Evolutionary conservation across 108 stramenopile genomes (phyloP).

Genomic region (Mayamaea pseudoterrestris): DNA sequence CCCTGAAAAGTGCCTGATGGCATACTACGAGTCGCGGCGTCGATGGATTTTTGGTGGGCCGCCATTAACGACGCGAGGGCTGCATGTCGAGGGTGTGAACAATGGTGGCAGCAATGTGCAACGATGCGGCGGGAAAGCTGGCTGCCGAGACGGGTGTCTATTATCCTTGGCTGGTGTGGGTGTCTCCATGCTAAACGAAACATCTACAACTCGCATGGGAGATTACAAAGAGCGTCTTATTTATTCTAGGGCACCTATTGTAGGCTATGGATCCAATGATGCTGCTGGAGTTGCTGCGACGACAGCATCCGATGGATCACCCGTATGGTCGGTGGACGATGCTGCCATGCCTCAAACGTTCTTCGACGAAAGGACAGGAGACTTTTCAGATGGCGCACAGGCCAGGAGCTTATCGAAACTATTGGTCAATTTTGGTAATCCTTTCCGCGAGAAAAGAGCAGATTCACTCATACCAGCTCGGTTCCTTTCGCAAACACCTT

Average conservation of each 20-base stretch:
- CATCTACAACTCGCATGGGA: slow-evolving; percentile 52
- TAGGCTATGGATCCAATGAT: slow-evolving; percentile 70
- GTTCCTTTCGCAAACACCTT: slow-evolving; percentile 44
- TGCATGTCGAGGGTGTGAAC: slow-evolving; percentile 60
- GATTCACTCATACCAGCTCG: slow-evolving; percentile 51
- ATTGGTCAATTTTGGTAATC: slow-evolving; percentile 70
- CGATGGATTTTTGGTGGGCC: slow-evolving; percentile 77
- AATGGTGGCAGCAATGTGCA: slow-evolving; percentile 70
- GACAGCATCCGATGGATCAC: slow-evolving; percentile 60
- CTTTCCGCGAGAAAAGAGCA: slow-evolving; percentile 61
- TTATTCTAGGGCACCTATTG: slow-evolving; percentile 46
- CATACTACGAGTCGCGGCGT: slow-evolving; percentile 72
- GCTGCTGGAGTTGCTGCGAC: slow-evolving; percentile 51
- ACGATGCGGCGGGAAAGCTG: slow-evolving; percentile 24
- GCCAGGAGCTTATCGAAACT: slow-evolving; percentile 40
- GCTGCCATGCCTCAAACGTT: slow-evolving; percentile 63
- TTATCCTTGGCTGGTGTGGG: slow-evolving; percentile 57
- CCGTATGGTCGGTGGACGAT: slow-evolving; percentile 62
- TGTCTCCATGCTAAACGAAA: slow-evolving; percentile 41
- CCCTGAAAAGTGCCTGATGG: slow-evolving; percentile 48
- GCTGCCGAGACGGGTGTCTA: slow-evolving; percentile 32
- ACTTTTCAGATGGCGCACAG: slow-evolving; percentile 59
- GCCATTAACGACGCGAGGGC: slow-evolving; percentile 44
- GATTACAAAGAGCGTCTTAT: slow-evolving; percentile 63
- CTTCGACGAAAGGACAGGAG: slow-evolving; percentile 56